phyloP scores from a whole-genome alignment of 192 early-diverging fungal genomes.

The Pilaira anomala region DNA sequence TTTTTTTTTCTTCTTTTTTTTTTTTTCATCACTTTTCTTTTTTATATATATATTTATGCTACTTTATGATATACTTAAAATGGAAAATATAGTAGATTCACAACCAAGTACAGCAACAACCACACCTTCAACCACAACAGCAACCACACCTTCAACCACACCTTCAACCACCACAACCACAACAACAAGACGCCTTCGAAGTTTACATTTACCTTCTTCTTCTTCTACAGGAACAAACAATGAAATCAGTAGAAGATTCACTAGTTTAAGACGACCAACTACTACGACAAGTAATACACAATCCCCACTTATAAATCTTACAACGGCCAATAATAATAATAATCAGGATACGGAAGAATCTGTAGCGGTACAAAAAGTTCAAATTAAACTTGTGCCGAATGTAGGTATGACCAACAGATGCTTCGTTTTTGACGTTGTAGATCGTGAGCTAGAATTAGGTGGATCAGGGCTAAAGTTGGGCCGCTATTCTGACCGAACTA shows the following conservation, averaged over 20 bases:
- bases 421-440: conserved; percentile 62
- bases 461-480: conserved; percentile 53
- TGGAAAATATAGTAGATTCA: no score
- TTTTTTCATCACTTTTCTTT: conserved; percentile 10
- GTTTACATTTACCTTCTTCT: conserved; percentile 15
- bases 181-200: conserved; percentile 14
- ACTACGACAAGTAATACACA: neutral
- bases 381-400: conserved; percentile 54
- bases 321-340: neutral
- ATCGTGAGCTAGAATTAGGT: conserved; percentile 45
- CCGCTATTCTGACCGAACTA: conserved; percentile 55
- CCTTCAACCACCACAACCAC: neutral
- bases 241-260: conserved; percentile 13
- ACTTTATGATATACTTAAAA: conserved; percentile 1
- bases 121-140: neutral
- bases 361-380: conserved; percentile 1
- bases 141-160: conserved; percentile 4
- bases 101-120: neutral
- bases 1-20: neutral
- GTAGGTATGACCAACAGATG: conserved; percentile 40
- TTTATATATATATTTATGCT: conserved; percentile 15
- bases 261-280: conserved; percentile 12
- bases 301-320: neutral
- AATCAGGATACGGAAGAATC: neutral
- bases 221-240: neutral